These are phyloP conservation scores for Emmonsia crescens DNA, from an alignment of 2,329 filamentous ascomycete species.

Conservation along the genomic window DNA sequence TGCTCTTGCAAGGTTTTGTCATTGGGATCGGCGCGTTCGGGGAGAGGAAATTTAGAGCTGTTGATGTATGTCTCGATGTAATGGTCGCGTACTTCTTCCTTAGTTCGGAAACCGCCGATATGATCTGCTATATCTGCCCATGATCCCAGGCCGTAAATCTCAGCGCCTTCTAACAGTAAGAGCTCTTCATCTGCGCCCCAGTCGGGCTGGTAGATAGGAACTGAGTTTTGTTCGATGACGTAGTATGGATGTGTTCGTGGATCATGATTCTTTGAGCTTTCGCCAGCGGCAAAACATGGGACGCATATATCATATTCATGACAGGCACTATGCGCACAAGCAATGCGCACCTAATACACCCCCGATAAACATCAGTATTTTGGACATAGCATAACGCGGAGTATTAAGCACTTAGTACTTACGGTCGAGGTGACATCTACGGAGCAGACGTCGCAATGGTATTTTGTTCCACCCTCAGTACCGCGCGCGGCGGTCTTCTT, in stretches of 20 bases:
- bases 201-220: slow-evolving; percentile 86
- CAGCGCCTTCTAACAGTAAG: slow-evolving; percentile 82
- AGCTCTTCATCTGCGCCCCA: slow-evolving; percentile 98
- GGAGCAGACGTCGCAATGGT: slow-evolving; percentile 94
- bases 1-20: slow-evolving; percentile 69
- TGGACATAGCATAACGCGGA: not conserved
- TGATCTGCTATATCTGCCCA: slow-evolving; percentile 98
- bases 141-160: slow-evolving; percentile 90
- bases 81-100: slow-evolving; percentile 92
- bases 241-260: slow-evolving; percentile 78
- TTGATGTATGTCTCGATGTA: slow-evolving; percentile 83
- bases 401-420: slow-evolving; percentile 30
- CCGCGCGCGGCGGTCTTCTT: slow-evolving; percentile 85
- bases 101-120: slow-evolving; percentile 86
- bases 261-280: slow-evolving; percentile 71
- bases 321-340: slow-evolving; percentile 73
- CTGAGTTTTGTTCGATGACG: slow-evolving; percentile 96
- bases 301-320: slow-evolving; percentile 96
- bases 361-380: not conserved
- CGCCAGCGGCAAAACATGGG: slow-evolving; percentile 78
- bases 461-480: slow-evolving; percentile 83
- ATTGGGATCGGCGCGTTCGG: slow-evolving; percentile 70
- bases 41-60: slow-evolving; percentile 73
- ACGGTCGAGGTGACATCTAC: slow-evolving; percentile 96
- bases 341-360: slow-evolving; percentile 67